phyloP scores from a whole-genome alignment of 305 asterid genomes.

The Fraxinus sp. region DNA sequence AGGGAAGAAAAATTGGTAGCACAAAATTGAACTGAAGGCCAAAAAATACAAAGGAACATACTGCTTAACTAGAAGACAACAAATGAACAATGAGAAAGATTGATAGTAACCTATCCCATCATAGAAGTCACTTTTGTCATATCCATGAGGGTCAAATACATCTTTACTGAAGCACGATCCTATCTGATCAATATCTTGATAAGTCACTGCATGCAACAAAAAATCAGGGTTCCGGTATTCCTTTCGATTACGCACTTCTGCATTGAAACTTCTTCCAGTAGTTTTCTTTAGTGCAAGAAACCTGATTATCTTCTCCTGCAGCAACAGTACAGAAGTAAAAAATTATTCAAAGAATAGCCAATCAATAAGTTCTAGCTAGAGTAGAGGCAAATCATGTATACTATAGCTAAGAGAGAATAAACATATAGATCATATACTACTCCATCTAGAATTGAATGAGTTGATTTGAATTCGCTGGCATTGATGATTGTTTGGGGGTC shows the following conservation, averaged over 20 bases:
- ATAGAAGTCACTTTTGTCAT: conserved; percentile 79
- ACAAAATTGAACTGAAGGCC: background rate
- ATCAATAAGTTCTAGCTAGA: background rate
- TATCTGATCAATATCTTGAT: conserved; percentile 88
- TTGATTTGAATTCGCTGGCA: background rate
- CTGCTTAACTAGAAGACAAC: conserved; percentile 9
- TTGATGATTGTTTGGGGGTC: background rate
- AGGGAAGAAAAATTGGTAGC: conserved; percentile 13
- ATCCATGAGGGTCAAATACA: conserved; percentile 97
- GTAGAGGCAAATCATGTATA: background rate
- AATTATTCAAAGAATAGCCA: background rate
- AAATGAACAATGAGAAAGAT: conserved; percentile 15
- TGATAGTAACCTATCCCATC: conserved; percentile 72
- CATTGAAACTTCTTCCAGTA: conserved; percentile 77
- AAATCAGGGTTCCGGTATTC: conserved; percentile 96
- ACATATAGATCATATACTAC: background rate
- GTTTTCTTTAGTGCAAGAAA: conserved; percentile 67
- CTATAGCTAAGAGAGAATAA: background rate
- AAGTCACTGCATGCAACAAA: conserved; percentile 87
- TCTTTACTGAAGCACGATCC: conserved; percentile 93
- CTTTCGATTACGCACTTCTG: conserved; percentile 91
- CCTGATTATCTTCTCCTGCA: conserved; percentile 65
- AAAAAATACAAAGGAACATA: conserved; percentile 11
- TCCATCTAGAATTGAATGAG: background rate
- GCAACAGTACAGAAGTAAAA: conserved; percentile 22